Percentiles rank a stretch among this genome's conserved stretches.
These are phyloP conservation scores for Candida maris DNA, from an alignment of 805 yeast species.

Conservation along the genomic window DNA sequence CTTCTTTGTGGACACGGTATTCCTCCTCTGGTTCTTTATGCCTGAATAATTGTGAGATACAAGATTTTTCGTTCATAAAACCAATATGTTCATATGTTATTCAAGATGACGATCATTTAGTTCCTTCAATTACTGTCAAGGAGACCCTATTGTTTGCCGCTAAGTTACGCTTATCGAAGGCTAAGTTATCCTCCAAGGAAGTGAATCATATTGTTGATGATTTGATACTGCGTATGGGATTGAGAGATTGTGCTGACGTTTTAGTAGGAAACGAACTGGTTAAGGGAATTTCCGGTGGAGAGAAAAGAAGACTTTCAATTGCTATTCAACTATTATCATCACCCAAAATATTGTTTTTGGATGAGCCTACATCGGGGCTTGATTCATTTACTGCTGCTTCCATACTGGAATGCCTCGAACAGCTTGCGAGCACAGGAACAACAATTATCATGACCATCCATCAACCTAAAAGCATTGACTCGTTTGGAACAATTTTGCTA, in stretches of 20 bases:
- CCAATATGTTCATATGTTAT: constrained; percentile 70
- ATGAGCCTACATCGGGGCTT: constrained; percentile 88
- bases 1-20: constrained; percentile 28
- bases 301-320: constrained; percentile 77
- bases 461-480: constrained; percentile 69
- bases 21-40: constrained; percentile 39
- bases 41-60: constrained; percentile 36
- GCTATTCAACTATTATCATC: constrained; percentile 72
- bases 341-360: constrained; percentile 69
- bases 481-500: constrained; percentile 68
- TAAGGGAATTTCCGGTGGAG: constrained; percentile 75
- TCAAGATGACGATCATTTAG: constrained; percentile 72
- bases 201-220: constrained; percentile 48
- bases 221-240: constrained; percentile 64
- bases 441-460: constrained; percentile 77
- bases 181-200: constrained; percentile 34
- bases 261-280: constrained; percentile 57
- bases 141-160: constrained; percentile 79
- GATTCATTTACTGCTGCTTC: constrained; percentile 76
- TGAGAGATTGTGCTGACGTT: constrained; percentile 73
- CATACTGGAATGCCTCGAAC: constrained; percentile 56
- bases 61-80: constrained; percentile 29
- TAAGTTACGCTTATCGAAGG: constrained; percentile 51
- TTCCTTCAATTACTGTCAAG: constrained; percentile 68
- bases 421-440: constrained; percentile 54